Evolutionary conservation across 2,329 filamentous ascomycete species (phyloP), one percentile per base, ranked within the genome.

Genomic region (Colletotrichum nymphaeae): DNA sequence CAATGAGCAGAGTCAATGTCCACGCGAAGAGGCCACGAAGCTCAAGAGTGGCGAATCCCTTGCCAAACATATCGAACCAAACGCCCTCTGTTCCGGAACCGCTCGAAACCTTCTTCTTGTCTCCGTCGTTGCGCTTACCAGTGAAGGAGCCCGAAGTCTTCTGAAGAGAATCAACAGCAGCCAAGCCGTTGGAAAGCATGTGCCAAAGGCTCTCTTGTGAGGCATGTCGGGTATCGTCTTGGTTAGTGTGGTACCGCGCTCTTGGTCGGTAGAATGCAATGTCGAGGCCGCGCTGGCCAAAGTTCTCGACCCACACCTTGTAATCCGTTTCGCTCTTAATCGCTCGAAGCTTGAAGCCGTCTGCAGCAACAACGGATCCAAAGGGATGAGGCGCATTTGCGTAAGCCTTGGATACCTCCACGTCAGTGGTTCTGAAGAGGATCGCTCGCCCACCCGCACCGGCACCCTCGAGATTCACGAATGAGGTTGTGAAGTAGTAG

Each of bases 41-140:
- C 59, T 89, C 88, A 79, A 98, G 94, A 2, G 97, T 87, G 19
- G 93, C 94, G 81, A 98, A 95, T 1, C 87, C 87, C 68, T 88
- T 89, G 56, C 96, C 97, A 76, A 97, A 96, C 8, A 98, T 83
- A 79, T 98, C 97, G 79, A 98, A 98, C 95, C 95, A 99, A 16
- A 98, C 95, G 35, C 92, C 94, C 73, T 90, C 86, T 19, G 88
- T 91, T 5, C 91, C 91, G 46, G 84, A 86, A 11, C 94, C 93
- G 74, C 92, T 93, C 75, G 90, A 87, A 2, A 93, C 89, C 77
- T 92, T 91, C 67, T 88, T 89, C 63, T 86, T 85, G 69, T 88
- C 86, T 7, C 87, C 84, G 66, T 91, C 89, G 11, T 85, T 83
- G 52, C 88, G 82, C 19, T 86, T 83, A 5, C 92, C 90, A 63